These are phyloP conservation scores for Mortierella hygrophila DNA, from an alignment of 192 early-diverging fungal genomes.

Conservation along the genomic window DNA sequence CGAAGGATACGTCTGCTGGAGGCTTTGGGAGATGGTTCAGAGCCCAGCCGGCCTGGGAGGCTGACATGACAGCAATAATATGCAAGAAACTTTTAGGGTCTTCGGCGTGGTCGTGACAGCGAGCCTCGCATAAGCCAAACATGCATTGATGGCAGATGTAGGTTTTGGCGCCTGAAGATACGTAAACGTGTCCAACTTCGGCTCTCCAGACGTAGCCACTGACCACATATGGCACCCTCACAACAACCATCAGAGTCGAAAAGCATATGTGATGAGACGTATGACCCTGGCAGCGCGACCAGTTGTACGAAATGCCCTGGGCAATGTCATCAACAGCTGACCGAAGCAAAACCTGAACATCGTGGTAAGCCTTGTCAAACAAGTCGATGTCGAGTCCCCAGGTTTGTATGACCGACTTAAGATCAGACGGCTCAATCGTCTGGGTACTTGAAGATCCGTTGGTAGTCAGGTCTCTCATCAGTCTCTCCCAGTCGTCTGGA, in stretches of 20 bases:
- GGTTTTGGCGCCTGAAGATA: slow-evolving; percentile 1
- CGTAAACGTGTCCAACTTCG: slow-evolving; percentile 23
- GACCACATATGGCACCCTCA: neutral
- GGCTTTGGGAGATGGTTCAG: neutral
- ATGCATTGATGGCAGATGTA: neutral
- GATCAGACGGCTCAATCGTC: neutral
- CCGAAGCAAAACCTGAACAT: neutral
- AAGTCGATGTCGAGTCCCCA: slow-evolving; percentile 17
- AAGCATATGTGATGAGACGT: slow-evolving; percentile 3
- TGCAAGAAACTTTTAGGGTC: too few species aligned
- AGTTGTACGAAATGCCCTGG: slow-evolving; percentile 16
- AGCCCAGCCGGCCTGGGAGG: slow-evolving; percentile 16
- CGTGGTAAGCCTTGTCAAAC: neutral
- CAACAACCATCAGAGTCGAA: slow-evolving; percentile 19
- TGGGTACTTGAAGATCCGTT: neutral
- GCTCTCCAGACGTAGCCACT: neutral
- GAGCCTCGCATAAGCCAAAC: too few species aligned
- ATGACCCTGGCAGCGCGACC: slow-evolving; percentile 1
- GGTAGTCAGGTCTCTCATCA: neutral
- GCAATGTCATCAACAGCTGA: neutral
- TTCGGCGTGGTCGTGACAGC: too few species aligned
- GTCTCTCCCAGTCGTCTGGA: neutral
- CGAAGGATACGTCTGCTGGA: neutral
- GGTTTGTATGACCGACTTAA: neutral
- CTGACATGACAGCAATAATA: neutral